phyloP scores from a whole-genome alignment of 768 basidiomycete genomes.

The Coprinopsis strossmayeri region DNA sequence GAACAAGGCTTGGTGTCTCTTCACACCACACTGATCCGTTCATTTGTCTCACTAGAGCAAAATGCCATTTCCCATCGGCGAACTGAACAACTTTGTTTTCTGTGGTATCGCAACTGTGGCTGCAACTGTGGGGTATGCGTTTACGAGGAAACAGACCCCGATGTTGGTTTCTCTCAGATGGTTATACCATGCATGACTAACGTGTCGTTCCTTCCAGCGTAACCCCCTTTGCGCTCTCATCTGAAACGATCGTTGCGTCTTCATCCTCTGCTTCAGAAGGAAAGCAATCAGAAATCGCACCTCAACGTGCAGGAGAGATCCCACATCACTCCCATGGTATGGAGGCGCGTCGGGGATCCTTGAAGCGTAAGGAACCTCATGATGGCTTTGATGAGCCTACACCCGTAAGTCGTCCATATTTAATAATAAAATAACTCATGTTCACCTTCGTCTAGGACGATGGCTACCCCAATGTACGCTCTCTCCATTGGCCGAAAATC shows the following conservation, averaged over 20 bases:
- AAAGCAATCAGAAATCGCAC: too few relatives aligned
- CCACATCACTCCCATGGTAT: neutral
- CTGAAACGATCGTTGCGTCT: too few relatives aligned
- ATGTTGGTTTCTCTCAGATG: conserved; percentile 2
- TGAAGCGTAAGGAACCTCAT: conserved; percentile 29
- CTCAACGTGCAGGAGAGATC: too few relatives aligned
- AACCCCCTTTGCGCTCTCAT: neutral
- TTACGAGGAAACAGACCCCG: conserved; percentile 32
- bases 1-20: neutral
- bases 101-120: conserved; percentile 55
- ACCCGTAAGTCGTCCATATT: conserved; percentile 14
- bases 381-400: conserved; percentile 29
- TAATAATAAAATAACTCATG: neutral
- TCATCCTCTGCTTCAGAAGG: too few relatives aligned
- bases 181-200: neutral
- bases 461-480: conserved; percentile 42
- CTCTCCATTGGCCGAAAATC: too few relatives aligned
- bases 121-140: conserved; percentile 54
- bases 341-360: conserved; percentile 15
- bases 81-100: conserved; percentile 45
- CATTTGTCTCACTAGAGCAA: neutral
- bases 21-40: conserved; percentile 1
- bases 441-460: conserved; percentile 21
- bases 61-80: conserved; percentile 42
- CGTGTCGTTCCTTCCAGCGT: neutral